phyloP scores from a whole-genome alignment of 495 filamentous ascomycete genomes.

The Penicillium pulvis region DNA sequence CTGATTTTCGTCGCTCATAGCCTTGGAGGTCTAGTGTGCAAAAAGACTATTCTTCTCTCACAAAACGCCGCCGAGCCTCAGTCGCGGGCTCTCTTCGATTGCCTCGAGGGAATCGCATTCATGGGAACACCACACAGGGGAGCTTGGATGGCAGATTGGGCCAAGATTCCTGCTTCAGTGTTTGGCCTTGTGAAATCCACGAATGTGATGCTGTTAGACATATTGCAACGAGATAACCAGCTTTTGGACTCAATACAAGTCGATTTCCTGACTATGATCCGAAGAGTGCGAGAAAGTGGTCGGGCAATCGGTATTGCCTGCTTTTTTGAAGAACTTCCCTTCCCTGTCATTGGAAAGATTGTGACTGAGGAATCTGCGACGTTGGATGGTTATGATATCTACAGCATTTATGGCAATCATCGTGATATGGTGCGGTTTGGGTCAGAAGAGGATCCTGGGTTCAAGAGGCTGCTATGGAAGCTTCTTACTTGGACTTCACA shows the following conservation, averaged over 20 bases:
- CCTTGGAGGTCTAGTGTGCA: constrained; percentile 36
- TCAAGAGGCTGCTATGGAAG: constrained; percentile 29
- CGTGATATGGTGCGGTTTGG: constrained; percentile 43
- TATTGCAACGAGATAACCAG: constrained; percentile 20
- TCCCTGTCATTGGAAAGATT: constrained; percentile 7
- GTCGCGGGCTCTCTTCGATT: constrained; percentile 30
- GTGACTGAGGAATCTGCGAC: constrained; percentile 24
- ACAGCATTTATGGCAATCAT: constrained; percentile 40
- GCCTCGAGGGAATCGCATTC: constrained; percentile 40
- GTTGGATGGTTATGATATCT: constrained; percentile 21
- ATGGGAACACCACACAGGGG: constrained; percentile 46
- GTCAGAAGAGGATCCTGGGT: constrained; percentile 34
- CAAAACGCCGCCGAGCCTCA: constrained; percentile 23
- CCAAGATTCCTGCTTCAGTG: constrained; percentile 14
- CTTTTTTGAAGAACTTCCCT: constrained; percentile 28
- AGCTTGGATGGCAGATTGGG: constrained; percentile 37
- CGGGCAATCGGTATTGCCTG: constrained; percentile 23
- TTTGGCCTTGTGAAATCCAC: constrained; percentile 24
- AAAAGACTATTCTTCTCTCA: constrained; percentile 24
- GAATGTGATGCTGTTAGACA: constrained; percentile 18
- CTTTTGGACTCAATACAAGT: constrained; percentile 24
- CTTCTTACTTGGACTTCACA: constrained; percentile 8
- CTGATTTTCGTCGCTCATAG: constrained; percentile 38
- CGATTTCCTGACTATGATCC: constrained; percentile 18
- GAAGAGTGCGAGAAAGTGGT: constrained; percentile 9